These are phyloP conservation scores for Barnettozyma populi DNA, from an alignment of 805 yeast species.

Conservation along the genomic window DNA sequence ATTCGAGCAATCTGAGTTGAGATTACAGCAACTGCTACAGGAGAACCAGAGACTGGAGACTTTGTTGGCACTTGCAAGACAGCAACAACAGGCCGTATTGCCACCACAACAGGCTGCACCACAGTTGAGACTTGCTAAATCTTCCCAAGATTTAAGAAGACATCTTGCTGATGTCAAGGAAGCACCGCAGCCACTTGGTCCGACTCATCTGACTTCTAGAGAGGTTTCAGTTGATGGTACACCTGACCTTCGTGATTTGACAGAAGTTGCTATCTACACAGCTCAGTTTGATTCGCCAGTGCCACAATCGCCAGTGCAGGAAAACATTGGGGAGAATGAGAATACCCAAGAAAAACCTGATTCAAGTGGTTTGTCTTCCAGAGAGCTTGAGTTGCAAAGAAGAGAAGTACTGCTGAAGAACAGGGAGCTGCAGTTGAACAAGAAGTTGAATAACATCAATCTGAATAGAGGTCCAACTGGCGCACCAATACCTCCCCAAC, in stretches of 20 bases:
- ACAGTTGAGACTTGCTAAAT: background rate
- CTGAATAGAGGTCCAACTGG: constrained; percentile 9
- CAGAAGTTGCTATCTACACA: constrained; percentile 20
- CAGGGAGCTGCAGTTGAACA: constrained; percentile 25
- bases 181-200: background rate
- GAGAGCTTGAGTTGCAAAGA: constrained; percentile 24
- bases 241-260: constrained; percentile 25
- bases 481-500: constrained; percentile 10
- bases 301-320: background rate
- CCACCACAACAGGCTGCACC: constrained; percentile 2
- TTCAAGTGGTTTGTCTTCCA: constrained; percentile 8
- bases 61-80: constrained; percentile 1
- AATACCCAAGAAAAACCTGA: background rate
- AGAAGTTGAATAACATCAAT: constrained; percentile 14
- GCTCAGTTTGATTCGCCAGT: constrained; percentile 20
- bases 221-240: constrained; percentile 20
- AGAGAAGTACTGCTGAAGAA: constrained; percentile 20
- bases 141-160: constrained; percentile 9
- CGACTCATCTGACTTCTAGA: background rate
- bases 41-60: constrained; percentile 2
- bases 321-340: background rate
- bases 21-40: constrained; percentile 5
- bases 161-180: background rate
- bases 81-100: background rate
- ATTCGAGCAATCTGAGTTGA: constrained; percentile 7